Base-by-base conservation (phyloP, 768 basidiomycete species). In the Psilocybe cyanescens region DNA sequence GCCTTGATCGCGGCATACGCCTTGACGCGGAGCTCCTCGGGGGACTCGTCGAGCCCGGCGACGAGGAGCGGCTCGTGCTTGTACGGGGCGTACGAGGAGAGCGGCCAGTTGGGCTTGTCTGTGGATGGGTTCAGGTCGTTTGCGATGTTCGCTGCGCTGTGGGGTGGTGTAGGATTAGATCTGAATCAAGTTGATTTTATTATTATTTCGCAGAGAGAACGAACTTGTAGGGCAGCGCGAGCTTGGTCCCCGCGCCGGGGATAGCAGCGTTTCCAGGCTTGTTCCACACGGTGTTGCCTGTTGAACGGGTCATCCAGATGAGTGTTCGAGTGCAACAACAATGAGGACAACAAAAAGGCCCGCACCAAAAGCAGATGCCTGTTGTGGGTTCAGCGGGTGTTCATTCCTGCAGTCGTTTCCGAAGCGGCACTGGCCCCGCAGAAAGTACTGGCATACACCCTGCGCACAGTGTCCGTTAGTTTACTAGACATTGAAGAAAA, bases 101-200 rank as follows among this genome's bases (percentile, higher is more conserved):
- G 76, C 12, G 90, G 89, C 89, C 91, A 97, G 11, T 81, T 47
- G 0, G 94, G 95, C 68, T 86, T 89, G 14, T 95, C 94, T 19
- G 75, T 78, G 19, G 71, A 69, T 2, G 75, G 75, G 1, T 82
- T 84, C 7, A 96, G 71, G 65, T 96, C 95, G 33, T 75, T 75
- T n/a, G 70, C 71, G 47, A 97, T 83, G 2, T 80, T 76, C 11
- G 94, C 88, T 17, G 76, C 70, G 29, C 93, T 95, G 61, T 16
- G n/a, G 0, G 24, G 24, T 39, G 8, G 24, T 39, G 8, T 39
- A 37, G 24, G 24, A 24, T 24, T 24, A 24, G 24, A 24, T 19
- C 19, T 19, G 19, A 19, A 19, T 24, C 24, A 24, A 24, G 2
- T 24, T 24, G 24, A 24, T 24, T 24, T 24, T 24, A 24, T 24